phyloP scores from a whole-genome alignment of 108 stramenopile species.

The Licmophora abbreviata region DNA sequence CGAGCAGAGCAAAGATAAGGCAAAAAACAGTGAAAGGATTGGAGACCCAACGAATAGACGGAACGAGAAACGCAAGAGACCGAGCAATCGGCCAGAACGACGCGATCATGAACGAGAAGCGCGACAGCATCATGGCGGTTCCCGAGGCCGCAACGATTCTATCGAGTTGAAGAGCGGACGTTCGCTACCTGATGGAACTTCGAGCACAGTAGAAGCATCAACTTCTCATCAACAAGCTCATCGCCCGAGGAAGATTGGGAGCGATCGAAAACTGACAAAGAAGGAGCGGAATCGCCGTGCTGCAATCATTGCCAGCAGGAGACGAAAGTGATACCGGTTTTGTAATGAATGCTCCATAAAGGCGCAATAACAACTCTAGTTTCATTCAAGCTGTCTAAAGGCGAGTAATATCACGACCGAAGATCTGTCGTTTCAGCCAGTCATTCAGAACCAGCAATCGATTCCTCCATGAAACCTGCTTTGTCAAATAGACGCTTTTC shows the following conservation, averaged over 20 bases:
- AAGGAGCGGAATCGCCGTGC: constrained; percentile 43
- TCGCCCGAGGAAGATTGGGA: too few relatives aligned
- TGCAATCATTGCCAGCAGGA: constrained; percentile 29
- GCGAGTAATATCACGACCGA: constrained; percentile 81
- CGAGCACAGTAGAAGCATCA: too few relatives aligned
- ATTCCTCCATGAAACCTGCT: constrained; percentile 86
- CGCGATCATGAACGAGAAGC: constrained; percentile 1
- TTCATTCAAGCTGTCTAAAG: too few relatives aligned
- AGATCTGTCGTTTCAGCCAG: constrained; percentile 80
- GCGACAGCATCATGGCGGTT: neutral
- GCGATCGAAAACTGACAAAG: constrained; percentile 28
- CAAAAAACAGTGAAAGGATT: constrained; percentile 16
- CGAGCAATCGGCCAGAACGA: neutral
- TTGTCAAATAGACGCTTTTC: constrained; percentile 84
- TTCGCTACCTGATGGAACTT: too few relatives aligned
- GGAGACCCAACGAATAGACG: constrained; percentile 20
- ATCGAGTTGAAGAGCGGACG: too few relatives aligned
- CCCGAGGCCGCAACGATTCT: neutral
- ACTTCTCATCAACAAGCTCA: too few relatives aligned
- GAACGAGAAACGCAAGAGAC: constrained; percentile 5
- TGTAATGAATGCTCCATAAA: too few relatives aligned
- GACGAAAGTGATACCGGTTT: too few relatives aligned
- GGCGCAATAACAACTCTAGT: too few relatives aligned
- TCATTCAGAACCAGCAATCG: constrained; percentile 83
- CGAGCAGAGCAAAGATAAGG: constrained; percentile 10